Conservation (phyloP, 2,329 filamentous ascomycete genomes). For the Penicillium freii region DNA sequence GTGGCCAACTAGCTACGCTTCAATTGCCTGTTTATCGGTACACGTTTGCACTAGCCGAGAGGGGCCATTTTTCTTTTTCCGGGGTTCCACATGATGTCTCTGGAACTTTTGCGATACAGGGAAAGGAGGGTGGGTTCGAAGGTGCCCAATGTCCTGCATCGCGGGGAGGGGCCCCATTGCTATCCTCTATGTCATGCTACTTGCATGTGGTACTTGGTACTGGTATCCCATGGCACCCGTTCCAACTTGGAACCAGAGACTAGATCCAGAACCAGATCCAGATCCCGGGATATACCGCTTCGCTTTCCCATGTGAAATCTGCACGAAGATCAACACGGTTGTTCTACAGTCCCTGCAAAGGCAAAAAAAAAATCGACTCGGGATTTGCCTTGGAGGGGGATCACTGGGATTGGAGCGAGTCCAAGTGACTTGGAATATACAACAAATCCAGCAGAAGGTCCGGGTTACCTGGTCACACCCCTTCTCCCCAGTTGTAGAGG, state of each 20-base stretch:
- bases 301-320: not conserved
- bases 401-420: not conserved
- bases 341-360: not conserved
- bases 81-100: not conserved
- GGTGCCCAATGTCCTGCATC: not conserved
- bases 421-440: not conserved
- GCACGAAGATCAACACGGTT: not conserved
- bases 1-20: constrained; percentile 23
- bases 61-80: not conserved
- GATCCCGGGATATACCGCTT: not conserved
- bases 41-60: not conserved
- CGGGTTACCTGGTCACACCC: constrained; percentile 1
- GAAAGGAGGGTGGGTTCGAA: not conserved
- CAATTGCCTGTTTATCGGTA: not conserved
- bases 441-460: not conserved
- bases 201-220: not conserved
- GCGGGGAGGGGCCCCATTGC: not conserved
- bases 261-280: not conserved
- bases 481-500: not conserved
- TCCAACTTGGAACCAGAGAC: not conserved
- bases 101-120: not conserved
- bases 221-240: not conserved
- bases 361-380: not conserved
- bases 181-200: not conserved
- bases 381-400: not conserved